Conservation (phyloP, 1,284 basidiomycete genomes). For the Trametes pubescens region DNA sequence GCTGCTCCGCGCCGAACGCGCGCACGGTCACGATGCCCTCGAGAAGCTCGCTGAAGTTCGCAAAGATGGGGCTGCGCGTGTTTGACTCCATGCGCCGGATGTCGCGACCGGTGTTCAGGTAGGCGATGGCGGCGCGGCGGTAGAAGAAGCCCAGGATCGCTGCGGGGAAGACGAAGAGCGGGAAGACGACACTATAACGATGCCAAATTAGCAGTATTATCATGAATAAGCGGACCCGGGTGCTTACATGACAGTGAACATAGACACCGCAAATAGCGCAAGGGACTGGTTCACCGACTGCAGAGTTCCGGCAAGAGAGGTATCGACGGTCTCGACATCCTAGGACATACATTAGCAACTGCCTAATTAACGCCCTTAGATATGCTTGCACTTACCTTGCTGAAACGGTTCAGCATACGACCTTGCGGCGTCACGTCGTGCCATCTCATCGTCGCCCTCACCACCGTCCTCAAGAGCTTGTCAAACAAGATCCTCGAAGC, state of each 20-base stretch:
- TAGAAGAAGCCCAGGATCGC: slow-evolving; percentile 69
- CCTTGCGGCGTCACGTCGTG: slow-evolving; percentile 60
- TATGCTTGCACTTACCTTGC: slow-evolving; percentile 56
- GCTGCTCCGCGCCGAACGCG: slow-evolving; percentile 84
- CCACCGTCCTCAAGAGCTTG: slow-evolving; percentile 62
- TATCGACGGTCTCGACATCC: slow-evolving; percentile 85
- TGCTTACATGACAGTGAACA: slow-evolving; percentile 66
- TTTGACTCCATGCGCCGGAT: slow-evolving; percentile 83
- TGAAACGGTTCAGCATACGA: slow-evolving; percentile 72
- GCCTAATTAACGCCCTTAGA: too few relatives aligned
- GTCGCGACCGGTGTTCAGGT: slow-evolving; percentile 80
- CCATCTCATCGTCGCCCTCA: slow-evolving; percentile 69
- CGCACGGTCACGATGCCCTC: slow-evolving; percentile 87
- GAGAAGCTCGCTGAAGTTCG: slow-evolving; percentile 82
- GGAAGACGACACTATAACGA: slow-evolving; percentile 63
- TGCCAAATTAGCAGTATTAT: neutral
- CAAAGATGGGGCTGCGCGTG: slow-evolving; percentile 75
- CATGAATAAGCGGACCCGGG: neutral
- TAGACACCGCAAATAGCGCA: slow-evolving; percentile 74
- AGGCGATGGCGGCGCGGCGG: slow-evolving; percentile 72
- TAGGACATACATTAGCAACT: slow-evolving; percentile 33
- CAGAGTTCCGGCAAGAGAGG: slow-evolving; percentile 71
- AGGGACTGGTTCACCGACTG: slow-evolving; percentile 78
- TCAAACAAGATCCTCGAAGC: slow-evolving; percentile 69
- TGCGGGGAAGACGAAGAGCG: slow-evolving; percentile 78